Conservation (phyloP, 1,139 yeast species). For the Meyerozyma elateridarum region DNA sequence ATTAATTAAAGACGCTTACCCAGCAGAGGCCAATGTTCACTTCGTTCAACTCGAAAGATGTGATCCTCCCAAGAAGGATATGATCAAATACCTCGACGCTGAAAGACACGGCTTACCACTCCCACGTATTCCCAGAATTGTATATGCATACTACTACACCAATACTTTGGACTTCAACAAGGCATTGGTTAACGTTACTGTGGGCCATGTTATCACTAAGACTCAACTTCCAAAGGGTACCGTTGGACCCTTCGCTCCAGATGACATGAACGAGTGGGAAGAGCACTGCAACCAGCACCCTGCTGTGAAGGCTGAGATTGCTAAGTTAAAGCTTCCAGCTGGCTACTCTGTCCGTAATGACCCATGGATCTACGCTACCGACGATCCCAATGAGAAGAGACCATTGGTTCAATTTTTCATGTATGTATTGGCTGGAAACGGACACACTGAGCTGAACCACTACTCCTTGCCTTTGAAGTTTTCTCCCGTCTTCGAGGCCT, state of each 20-base stretch:
- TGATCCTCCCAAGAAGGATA: conserved; percentile 79
- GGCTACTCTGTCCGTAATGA: conserved; percentile 59
- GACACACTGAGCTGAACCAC: conserved; percentile 76
- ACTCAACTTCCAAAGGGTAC: conserved; percentile 55
- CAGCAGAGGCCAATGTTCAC: conserved; percentile 49
- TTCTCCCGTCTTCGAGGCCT: conserved; percentile 74
- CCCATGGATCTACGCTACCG: conserved; percentile 91
- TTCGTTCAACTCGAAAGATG: conserved; percentile 68
- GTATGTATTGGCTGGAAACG: conserved; percentile 66
- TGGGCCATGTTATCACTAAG: conserved; percentile 59
- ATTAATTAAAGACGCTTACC: conserved; percentile 55
- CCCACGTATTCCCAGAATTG: conserved; percentile 60
- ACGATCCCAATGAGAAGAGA: conserved; percentile 53
- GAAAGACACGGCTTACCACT: conserved; percentile 56
- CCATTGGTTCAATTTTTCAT: conserved; percentile 71
- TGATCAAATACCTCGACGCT: conserved; percentile 66
- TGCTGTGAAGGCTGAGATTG: conserved; percentile 54
- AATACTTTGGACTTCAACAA: conserved; percentile 56
- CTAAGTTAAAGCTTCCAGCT: conserved; percentile 56
- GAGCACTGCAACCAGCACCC: conserved; percentile 51
- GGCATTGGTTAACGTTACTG: conserved; percentile 65
- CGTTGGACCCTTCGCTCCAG: conserved; percentile 73
- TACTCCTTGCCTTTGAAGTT: conserved; percentile 80
- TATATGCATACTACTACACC: conserved; percentile 64
- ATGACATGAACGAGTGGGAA: conserved; percentile 59